A percentile compares a stretch with the other conserved stretches of the same genome.
Conservation (phyloP, 2,329 filamentous ascomycete species). For the Fusarium papillatum region DNA sequence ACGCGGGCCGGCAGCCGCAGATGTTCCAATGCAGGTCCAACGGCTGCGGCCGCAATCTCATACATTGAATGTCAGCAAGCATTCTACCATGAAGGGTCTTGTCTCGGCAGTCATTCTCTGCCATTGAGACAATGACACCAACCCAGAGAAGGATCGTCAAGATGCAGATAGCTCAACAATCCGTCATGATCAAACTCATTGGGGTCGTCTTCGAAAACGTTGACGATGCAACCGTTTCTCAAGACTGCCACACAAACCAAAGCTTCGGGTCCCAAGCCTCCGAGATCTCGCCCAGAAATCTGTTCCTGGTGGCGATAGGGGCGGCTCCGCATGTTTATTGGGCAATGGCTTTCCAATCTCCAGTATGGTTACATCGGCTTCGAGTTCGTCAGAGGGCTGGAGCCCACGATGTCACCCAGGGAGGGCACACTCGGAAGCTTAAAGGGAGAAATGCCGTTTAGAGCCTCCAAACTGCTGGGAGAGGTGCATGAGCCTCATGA, state of each 20-base stretch:
- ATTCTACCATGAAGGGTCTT: not conserved
- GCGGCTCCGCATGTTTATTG: conserved; percentile 18
- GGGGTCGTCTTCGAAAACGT: conserved; percentile 7
- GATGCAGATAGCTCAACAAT: conserved; percentile 22
- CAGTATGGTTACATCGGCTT: conserved; percentile 35
- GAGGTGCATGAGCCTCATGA: conserved; percentile 31
- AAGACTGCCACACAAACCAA: conserved; percentile 10
- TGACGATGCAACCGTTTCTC: conserved; percentile 22
- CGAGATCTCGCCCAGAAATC: conserved; percentile 16
- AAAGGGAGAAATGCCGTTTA: conserved; percentile 9
- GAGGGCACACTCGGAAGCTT: conserved; percentile 9
- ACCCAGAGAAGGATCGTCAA: not conserved
- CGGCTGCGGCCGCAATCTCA: conserved; percentile 25
- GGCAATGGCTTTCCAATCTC: conserved; percentile 25
- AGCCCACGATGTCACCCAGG: conserved; percentile 31
- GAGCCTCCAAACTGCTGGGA: conserved; percentile 22
- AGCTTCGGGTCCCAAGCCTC: conserved; percentile 13
- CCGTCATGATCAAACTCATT: not conserved
- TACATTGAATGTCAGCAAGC: conserved; percentile 15
- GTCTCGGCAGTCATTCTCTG: not conserved
- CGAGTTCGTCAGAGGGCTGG: conserved; percentile 9
- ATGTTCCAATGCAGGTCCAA: conserved; percentile 24
- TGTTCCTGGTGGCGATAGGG: conserved; percentile 36
- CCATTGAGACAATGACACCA: not conserved
- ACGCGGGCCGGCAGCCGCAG: conserved; percentile 27